Percentiles rank a stretch among this genome's conserved stretches.
These are phyloP conservation scores for Gracilaria domingensis DNA, from an alignment of 23 red algal species.

Conservation along the genomic window DNA sequence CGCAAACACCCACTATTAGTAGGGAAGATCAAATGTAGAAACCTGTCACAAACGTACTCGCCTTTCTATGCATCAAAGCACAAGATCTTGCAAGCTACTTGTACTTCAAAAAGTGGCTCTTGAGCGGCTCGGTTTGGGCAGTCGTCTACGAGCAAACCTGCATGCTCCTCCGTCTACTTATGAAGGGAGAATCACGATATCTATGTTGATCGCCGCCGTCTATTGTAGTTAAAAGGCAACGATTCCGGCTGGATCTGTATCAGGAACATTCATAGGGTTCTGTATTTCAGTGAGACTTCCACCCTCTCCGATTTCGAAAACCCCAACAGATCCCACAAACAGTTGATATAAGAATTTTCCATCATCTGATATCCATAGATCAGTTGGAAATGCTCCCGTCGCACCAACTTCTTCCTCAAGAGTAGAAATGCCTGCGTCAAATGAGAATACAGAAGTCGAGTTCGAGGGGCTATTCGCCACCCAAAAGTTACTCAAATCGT, in stretches of 20 bases:
- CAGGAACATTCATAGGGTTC: slow-evolving; percentile 48
- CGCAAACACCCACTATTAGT: too few species aligned
- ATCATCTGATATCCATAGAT: slow-evolving; percentile 26
- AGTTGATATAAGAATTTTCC: slow-evolving; percentile 44
- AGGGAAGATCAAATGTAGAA: too few species aligned
- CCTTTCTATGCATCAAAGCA: too few species aligned
- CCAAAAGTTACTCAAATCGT: slow-evolving; percentile 24
- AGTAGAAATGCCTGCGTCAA: background rate
- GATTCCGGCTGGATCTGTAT: slow-evolving; percentile 12
- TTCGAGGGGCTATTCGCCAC: slow-evolving; percentile 27
- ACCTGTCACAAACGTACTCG: too few species aligned
- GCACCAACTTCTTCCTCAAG: slow-evolving; percentile 28
- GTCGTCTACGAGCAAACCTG: too few species aligned
- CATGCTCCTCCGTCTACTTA: too few species aligned
- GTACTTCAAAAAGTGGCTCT: too few species aligned
- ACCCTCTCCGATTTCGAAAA: background rate
- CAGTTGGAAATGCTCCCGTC: slow-evolving; percentile 21
- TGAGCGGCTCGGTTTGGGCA: too few species aligned
- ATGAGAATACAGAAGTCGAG: slow-evolving; percentile 37
- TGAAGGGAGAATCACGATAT: too few species aligned
- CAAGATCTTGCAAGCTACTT: too few species aligned
- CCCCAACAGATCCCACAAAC: slow-evolving; percentile 36
- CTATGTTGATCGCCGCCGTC: too few species aligned
- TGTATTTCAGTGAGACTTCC: slow-evolving; percentile 44
- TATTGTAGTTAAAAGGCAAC: slow-evolving; percentile 51